Evolutionary conservation across 345 rosid species (phyloP).

Genomic region (Angophora floribunda): DNA sequence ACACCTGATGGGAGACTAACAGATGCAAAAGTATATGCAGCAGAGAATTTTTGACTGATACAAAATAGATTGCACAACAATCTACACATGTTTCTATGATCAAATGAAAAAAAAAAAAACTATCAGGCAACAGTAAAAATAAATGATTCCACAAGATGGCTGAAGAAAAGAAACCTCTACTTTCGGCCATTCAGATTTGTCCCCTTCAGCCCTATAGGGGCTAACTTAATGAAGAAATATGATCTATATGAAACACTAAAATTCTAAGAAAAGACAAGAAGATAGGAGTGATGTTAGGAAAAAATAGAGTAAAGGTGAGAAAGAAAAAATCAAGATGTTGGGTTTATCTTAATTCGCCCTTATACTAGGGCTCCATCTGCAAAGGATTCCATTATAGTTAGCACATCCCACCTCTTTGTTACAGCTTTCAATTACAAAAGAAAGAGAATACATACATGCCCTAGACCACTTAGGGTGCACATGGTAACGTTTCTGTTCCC

Average conservation of each 20-base stretch:
- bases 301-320: too few species aligned
- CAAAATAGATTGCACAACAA: neutral
- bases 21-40: neutral
- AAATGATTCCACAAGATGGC: neutral
- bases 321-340: too few species aligned
- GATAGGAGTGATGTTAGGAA: neutral
- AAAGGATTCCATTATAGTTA: too few species aligned
- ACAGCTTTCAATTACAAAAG: too few species aligned
- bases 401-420: too few species aligned
- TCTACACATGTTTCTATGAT: neutral
- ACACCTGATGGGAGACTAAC: neutral
- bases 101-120: neutral
- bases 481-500: too few species aligned
- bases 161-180: neutral
- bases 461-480: too few species aligned
- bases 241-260: neutral
- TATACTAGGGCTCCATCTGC: too few species aligned
- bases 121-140: neutral
- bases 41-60: neutral
- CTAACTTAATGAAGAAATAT: neutral
- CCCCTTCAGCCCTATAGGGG: neutral
- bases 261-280: neutral
- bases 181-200: neutral
- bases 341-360: too few species aligned
- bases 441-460: too few species aligned